Evolutionary conservation across 2,329 filamentous ascomycete genomes (phyloP), one percentile per base, ranked within the genome.

Genomic region (Ilyonectria robusta): DNA sequence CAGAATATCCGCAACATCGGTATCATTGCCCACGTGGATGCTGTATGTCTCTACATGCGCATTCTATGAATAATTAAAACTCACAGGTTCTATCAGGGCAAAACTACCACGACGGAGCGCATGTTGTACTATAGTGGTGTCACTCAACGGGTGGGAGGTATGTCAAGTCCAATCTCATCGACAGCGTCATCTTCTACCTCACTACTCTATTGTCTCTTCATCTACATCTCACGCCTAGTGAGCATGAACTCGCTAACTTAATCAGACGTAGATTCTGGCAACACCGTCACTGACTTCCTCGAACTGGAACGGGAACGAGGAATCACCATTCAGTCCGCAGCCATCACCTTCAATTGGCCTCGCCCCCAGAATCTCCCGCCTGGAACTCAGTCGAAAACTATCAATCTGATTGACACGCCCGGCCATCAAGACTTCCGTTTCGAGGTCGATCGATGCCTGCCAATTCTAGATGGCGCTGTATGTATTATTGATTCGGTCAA

Each of bases 11-110:
- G 95, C 74, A 99, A 99, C 78, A 98, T 99, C 78, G 96, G 96
- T 68, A 98, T 99, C 73, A 98, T 99, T 80, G 96, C 96, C 66
- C 96, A 99, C 81, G 97, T 99, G 71, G 96, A 98, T 90, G 96
- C 96, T 63, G 88, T 90, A 80, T 62, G 86, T 79, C 13, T 23
- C 17, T 3, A 1, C 9, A 29, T 13, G 4, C 8, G 3, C 3
- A 2, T 11, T 1, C 0, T 19, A 9, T 47, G 10, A 29, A 11
- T 19, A 10, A 1, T 4, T 3, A 4, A 5, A 6, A 23, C 59
- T 72, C 13, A 77, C 55, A 40, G 11, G 46, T 10, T 23, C 23
- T 2, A 6, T 23, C 59, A 89, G 87, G 96, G 96, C 9, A 99
- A 99, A 85, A 99, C 96, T 1, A 98, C 96, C 0, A 99, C 96